Base-by-base conservation (phyloP, 768 basidiomycete genomes). In the Mycena galopus region DNA sequence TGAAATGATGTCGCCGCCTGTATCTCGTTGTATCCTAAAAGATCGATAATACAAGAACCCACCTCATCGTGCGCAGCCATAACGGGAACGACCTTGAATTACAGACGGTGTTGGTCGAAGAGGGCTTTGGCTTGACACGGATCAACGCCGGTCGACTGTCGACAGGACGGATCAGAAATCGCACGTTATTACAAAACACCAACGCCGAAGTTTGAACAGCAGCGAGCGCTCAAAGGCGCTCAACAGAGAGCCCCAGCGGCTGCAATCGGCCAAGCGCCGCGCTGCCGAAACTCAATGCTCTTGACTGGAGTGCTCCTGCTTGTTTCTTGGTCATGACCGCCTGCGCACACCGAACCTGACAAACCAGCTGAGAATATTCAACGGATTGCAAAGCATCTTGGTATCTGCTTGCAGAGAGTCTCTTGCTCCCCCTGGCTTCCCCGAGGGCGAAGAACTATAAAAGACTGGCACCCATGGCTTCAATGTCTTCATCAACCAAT, bases 1-100 rank as follows among this genome's bases (percentile, higher is more conserved):
- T 75, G 64, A 71, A 65, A 42, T 61, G 47, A 37, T n/a, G 44
- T 39, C 23, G 4, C n/a, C n/a, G n/a, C n/a, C n/a, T n/a, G n/a
- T n/a, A n/a, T n/a, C n/a, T n/a, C n/a, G n/a, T n/a, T n/a, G n/a
- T n/a, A n/a, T n/a, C n/a, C n/a, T n/a, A n/a, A n/a, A n/a, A n/a
- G n/a, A 12, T 67, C 32, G 12, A 57, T 58, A 39, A 51, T 32
- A 70, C 16, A 29, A 64, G 29, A 2, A 63, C 68, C 42, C 62
- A 71, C 63, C 60, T 4, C 42, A 27, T 50, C 37, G 44, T 35
- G 19, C 25, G n/a, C 47, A 51, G 29, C 55, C 61, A 64, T 64
- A 65, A 39, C 12, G 47, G 58, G 39, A 59, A n/a, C n/a, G n/a
- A n/a, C n/a, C n/a, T n/a, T 59, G 17, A 37, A 21, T 12, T 39